These are phyloP conservation scores for Diaporthe australafricana DNA, from an alignment of 2,329 filamentous ascomycete species.

Conservation along the genomic window DNA sequence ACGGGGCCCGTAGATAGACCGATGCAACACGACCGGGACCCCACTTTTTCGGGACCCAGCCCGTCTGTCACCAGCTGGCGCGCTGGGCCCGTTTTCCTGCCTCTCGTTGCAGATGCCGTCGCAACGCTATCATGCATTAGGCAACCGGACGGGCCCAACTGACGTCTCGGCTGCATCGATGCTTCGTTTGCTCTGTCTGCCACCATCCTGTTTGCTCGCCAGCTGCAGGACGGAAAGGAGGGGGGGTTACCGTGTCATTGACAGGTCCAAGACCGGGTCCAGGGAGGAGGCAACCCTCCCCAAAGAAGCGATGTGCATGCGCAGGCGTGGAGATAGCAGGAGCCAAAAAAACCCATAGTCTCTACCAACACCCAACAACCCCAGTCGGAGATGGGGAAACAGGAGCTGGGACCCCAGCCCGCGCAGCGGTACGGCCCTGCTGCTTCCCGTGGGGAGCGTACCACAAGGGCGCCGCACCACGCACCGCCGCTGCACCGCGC, in stretches of 20 bases:
- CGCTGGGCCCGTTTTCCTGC: constrained; percentile 19
- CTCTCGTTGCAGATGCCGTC: constrained; percentile 18
- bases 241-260: constrained; percentile 18
- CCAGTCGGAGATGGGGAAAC: constrained; percentile 1
- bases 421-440: constrained; percentile 32
- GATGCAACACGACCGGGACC: constrained; percentile 29
- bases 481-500: constrained; percentile 13
- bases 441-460: constrained; percentile 30
- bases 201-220: constrained; percentile 12
- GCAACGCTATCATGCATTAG: constrained; percentile 24
- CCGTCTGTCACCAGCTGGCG: constrained; percentile 13
- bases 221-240: constrained; percentile 10
- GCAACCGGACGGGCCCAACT: constrained; percentile 19
- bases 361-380: too few species aligned
- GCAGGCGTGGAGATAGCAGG: constrained; percentile 19
- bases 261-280: constrained; percentile 19
- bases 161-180: constrained; percentile 2
- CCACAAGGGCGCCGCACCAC: constrained; percentile 13
- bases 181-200: not conserved
- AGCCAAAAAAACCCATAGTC: constrained; percentile 2
- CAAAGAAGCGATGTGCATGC: constrained; percentile 12
- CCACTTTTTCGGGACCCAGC: constrained; percentile 20
- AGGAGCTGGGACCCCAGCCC: constrained; percentile 21
- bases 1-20: constrained; percentile 25
- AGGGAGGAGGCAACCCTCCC: constrained; percentile 11